These are phyloP conservation scores for Suhomyces chickasaworum DNA, from an alignment of 1,139 yeast species.

Conservation along the genomic window DNA sequence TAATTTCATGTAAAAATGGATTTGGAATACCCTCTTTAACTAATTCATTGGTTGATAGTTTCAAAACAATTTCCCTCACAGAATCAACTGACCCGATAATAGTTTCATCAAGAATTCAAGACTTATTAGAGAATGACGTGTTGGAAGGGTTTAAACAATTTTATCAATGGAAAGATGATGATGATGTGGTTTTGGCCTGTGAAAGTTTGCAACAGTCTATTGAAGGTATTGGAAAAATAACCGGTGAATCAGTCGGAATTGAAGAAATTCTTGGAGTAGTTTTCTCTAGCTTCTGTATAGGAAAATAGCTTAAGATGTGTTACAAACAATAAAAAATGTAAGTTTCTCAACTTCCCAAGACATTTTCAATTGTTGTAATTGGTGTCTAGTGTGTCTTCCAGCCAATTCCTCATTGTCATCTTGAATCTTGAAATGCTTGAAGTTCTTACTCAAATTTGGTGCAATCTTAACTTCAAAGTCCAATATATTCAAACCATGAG, in stretches of 20 bases:
- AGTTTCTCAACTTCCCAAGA: slow-evolving; percentile 51
- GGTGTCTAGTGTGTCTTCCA: slow-evolving; percentile 52
- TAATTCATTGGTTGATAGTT: slow-evolving; percentile 37
- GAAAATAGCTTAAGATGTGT: slow-evolving; percentile 54
- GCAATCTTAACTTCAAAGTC: slow-evolving; percentile 51
- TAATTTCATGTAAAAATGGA: slow-evolving; percentile 65
- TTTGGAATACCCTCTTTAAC: slow-evolving; percentile 57
- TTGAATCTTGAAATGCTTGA: slow-evolving; percentile 28
- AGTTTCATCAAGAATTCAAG: slow-evolving; percentile 75
- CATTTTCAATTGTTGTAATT: slow-evolving; percentile 49
- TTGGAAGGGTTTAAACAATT: slow-evolving; percentile 70
- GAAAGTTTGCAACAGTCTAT: slow-evolving; percentile 75
- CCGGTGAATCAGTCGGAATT: slow-evolving; percentile 85
- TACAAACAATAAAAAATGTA: slow-evolving; percentile 32
- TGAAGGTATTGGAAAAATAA: slow-evolving; percentile 88
- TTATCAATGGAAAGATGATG: slow-evolving; percentile 46
- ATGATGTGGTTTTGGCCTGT: slow-evolving; percentile 79
- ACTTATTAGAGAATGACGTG: slow-evolving; percentile 71
- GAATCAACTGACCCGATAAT: slow-evolving; percentile 61
- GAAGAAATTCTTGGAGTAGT: slow-evolving; percentile 92
- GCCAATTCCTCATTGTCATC: slow-evolving; percentile 30
- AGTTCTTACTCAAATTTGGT: slow-evolving; percentile 37
- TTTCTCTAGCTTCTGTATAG: slow-evolving; percentile 90
- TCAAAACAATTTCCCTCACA: slow-evolving; percentile 52
- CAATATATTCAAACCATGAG: slow-evolving; percentile 50